A percentile compares a stretch with the other conserved stretches of the same genome.
Conservation (phyloP, 1,139 yeast species). For the Arxiozyma slooffiae region DNA sequence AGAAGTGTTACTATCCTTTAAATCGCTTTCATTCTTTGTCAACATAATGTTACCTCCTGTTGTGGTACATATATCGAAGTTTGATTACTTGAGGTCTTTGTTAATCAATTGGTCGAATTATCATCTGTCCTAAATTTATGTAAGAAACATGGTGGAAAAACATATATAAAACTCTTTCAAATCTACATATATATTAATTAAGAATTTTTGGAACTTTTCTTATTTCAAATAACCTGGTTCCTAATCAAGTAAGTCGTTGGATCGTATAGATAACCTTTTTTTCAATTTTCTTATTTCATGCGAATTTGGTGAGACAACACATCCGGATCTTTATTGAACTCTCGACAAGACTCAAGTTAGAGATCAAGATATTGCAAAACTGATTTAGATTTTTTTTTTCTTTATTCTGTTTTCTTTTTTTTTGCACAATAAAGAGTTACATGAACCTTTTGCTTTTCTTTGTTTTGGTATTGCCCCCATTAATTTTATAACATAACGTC, state of each 20-base stretch:
- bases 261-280: conserved; percentile 59
- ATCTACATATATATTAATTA: too few species aligned
- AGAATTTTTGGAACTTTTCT: conserved; percentile 84
- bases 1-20: conserved; percentile 6
- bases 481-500: too few species aligned
- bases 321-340: conserved; percentile 71
- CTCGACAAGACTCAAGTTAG: conserved; percentile 63
- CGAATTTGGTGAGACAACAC: conserved; percentile 65
- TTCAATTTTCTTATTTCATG: conserved; percentile 59
- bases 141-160: conserved; percentile 73
- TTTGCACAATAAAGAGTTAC: too few species aligned
- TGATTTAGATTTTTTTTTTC: conserved; percentile 61
- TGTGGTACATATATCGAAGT: background rate
- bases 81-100: conserved; percentile 1
- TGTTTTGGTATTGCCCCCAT: too few species aligned
- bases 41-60: background rate
- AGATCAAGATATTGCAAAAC: conserved; percentile 55
- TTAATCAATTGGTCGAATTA: conserved; percentile 6
- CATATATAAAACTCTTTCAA: conserved; percentile 84
- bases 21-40: conserved; percentile 1
- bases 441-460: too few species aligned
- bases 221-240: conserved; percentile 76
- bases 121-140: conserved; percentile 87
- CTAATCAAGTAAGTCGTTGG: conserved; percentile 60
- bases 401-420: too few species aligned